Percentiles rank a stretch among this genome's conserved stretches.
These are phyloP conservation scores for Phytophthora macrochlamydospora DNA, from an alignment of 352 stramenopile genomes.

Conservation along the genomic window DNA sequence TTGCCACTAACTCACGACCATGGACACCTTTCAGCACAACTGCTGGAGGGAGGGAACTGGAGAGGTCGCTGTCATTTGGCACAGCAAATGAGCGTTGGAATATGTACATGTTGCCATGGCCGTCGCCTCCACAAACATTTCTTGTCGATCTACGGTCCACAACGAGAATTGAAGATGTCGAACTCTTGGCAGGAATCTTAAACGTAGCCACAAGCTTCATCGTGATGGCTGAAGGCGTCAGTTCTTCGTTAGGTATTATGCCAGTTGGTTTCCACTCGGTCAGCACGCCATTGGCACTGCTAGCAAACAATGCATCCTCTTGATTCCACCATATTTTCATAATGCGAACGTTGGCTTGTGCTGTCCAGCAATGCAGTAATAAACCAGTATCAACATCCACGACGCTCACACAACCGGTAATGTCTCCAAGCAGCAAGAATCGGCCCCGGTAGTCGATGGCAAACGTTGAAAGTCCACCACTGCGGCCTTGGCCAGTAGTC, in stretches of 20 bases:
- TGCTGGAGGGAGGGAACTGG: constrained; percentile 12
- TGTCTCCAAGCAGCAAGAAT: constrained; percentile 64
- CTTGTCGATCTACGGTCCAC: constrained; percentile 45
- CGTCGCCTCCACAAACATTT: constrained; percentile 76
- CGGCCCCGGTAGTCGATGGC: constrained; percentile 35
- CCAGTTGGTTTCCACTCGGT: constrained; percentile 57
- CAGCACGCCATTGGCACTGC: constrained; percentile 62
- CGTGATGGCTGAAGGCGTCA: constrained; percentile 5
- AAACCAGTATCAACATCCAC: constrained; percentile 44
- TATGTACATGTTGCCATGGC: constrained; percentile 69
- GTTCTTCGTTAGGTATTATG: constrained; percentile 1
- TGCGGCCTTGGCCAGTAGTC: constrained; percentile 15
- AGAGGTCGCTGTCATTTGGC: not conserved
- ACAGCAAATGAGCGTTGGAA: constrained; percentile 49
- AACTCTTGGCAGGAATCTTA: constrained; percentile 64
- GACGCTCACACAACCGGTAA: constrained; percentile 50
- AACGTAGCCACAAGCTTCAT: constrained; percentile 54
- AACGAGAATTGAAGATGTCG: constrained; percentile 52
- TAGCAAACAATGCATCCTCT: constrained; percentile 58
- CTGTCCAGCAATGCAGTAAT: constrained; percentile 49
- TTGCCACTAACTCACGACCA: constrained; percentile 72
- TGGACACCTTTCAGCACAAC: constrained; percentile 59
- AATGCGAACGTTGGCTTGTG: constrained; percentile 53
- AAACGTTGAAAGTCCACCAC: constrained; percentile 48
- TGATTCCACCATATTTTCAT: constrained; percentile 80